These are phyloP conservation scores for Neurospora tetrasperma DNA, from an alignment of 495 filamentous ascomycete genomes.

Conservation along the genomic window DNA sequence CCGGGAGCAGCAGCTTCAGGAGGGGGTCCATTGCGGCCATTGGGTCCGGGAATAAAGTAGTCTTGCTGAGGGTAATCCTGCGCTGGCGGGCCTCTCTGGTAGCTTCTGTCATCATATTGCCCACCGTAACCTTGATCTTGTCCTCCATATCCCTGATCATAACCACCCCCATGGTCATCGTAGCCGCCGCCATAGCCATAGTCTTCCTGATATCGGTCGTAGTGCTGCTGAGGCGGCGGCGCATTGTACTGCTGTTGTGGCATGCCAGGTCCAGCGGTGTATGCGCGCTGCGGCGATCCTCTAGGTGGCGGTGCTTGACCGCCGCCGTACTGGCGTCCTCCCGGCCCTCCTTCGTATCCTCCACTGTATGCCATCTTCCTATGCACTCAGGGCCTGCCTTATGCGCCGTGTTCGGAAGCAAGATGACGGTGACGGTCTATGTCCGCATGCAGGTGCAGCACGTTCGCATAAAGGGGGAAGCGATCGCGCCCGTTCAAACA, in stretches of 20 bases:
- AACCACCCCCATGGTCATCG: constrained; percentile 37
- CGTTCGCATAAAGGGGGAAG: not conserved
- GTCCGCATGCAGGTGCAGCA: not conserved
- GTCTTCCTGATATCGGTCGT: constrained; percentile 41
- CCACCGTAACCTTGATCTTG: constrained; percentile 4
- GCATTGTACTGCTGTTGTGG: constrained; percentile 41
- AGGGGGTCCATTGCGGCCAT: constrained; percentile 20
- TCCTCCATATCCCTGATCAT: constrained; percentile 31
- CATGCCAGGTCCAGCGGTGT: constrained; percentile 20
- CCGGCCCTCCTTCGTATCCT: constrained; percentile 30
- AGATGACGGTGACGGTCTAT: not conserved
- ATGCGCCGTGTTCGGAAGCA: not conserved
- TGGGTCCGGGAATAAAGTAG: constrained; percentile 35
- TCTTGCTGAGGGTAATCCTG: constrained; percentile 44
- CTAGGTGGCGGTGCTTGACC: constrained; percentile 36
- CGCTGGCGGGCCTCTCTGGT: constrained; percentile 38
- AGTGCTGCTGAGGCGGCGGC: constrained; percentile 35
- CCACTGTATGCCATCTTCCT: constrained; percentile 36
- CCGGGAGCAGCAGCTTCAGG: constrained; percentile 3
- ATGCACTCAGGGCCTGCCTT: constrained; percentile 8
- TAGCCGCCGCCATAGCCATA: constrained; percentile 44
- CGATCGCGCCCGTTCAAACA: not conserved
- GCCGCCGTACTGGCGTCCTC: constrained; percentile 36
- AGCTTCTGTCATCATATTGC: constrained; percentile 41
- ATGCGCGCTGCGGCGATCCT: constrained; percentile 40